Evolutionary conservation across 768 basidiomycete species (phyloP).

Genomic region (Candolleomyces aberdarensis): DNA sequence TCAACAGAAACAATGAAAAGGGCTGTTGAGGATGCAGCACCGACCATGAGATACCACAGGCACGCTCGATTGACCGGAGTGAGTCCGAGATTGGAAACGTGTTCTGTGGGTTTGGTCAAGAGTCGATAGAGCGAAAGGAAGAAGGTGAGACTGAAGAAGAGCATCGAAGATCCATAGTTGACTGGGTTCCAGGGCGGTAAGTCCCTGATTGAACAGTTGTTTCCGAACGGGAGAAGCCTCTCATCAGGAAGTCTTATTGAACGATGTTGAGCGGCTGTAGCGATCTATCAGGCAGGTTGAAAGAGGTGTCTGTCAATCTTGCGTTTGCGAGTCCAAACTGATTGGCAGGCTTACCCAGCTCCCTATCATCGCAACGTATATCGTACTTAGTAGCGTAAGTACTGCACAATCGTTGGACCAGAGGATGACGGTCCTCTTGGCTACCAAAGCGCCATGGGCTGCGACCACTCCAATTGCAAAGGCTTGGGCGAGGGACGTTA

Average conservation of each 20-base stretch:
- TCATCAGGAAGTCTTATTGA: not conserved
- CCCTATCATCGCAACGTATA: conserved; percentile 1
- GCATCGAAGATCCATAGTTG: conserved; percentile 2
- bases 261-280: not conserved
- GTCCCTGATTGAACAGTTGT: not conserved
- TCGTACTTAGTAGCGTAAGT: not conserved
- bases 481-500: not conserved
- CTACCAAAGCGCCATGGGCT: not conserved
- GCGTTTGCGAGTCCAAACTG: too few species aligned
- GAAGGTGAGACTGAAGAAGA: conserved; percentile 5
- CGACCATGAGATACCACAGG: conserved; percentile 8
- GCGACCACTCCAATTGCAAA: conserved; percentile 1
- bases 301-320: not conserved
- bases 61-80: conserved; percentile 7
- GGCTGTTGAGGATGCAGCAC: not conserved
- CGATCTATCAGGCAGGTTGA: conserved; percentile 2
- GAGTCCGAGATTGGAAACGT: conserved; percentile 3
- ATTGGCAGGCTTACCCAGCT: conserved; percentile 2
- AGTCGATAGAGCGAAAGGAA: not conserved
- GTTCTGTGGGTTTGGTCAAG: conserved; percentile 1
- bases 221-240: not conserved
- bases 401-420: conserved; percentile 3
- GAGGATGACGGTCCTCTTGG: not conserved
- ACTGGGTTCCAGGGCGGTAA: conserved; percentile 3
- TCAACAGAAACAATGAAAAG: conserved; percentile 2